Percentiles rank a stretch among this genome's conserved stretches.
These are phyloP conservation scores for Colletotrichum costaricense DNA, from an alignment of 2,329 filamentous ascomycete species.

Conservation along the genomic window DNA sequence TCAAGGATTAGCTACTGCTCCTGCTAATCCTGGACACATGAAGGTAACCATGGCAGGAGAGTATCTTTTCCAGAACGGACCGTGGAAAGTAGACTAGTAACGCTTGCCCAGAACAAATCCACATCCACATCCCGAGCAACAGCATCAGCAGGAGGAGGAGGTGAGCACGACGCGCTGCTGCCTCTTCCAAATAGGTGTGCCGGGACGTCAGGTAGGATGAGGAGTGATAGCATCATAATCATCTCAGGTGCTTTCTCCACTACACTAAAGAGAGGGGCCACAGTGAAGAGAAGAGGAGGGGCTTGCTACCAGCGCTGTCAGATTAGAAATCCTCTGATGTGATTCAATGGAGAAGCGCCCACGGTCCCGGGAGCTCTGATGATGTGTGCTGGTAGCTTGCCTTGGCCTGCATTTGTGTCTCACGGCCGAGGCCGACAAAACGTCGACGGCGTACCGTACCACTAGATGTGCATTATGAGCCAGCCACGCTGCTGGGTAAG, in stretches of 20 bases:
- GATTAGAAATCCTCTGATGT: conserved; percentile 15
- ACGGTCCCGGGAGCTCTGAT: conserved; percentile 19
- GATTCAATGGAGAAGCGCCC: conserved; percentile 23
- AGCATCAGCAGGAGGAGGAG: too few relatives aligned
- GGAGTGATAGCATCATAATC: conserved; percentile 23
- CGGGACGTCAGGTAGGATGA: not conserved
- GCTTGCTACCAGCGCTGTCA: not conserved
- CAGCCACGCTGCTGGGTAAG: not conserved
- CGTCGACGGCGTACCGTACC: not conserved
- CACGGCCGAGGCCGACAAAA: conserved; percentile 7
- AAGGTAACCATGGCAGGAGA: conserved; percentile 12
- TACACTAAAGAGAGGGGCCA: not conserved
- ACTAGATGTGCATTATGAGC: not conserved
- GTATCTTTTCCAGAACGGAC: not conserved
- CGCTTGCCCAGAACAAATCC: conserved; percentile 12
- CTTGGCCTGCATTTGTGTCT: conserved; percentile 32
- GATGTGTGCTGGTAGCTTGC: conserved; percentile 4
- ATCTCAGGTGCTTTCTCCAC: not conserved
- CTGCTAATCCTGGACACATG: conserved; percentile 4
- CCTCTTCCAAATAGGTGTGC: not conserved
- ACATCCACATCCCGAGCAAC: conserved; percentile 17
- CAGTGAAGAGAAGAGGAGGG: conserved; percentile 1
- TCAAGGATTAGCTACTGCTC: not conserved
- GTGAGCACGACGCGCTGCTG: not conserved
- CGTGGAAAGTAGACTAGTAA: not conserved